phyloP scores from a whole-genome alignment of 495 filamentous ascomycete species.

The Neurospora tetrasperma region DNA sequence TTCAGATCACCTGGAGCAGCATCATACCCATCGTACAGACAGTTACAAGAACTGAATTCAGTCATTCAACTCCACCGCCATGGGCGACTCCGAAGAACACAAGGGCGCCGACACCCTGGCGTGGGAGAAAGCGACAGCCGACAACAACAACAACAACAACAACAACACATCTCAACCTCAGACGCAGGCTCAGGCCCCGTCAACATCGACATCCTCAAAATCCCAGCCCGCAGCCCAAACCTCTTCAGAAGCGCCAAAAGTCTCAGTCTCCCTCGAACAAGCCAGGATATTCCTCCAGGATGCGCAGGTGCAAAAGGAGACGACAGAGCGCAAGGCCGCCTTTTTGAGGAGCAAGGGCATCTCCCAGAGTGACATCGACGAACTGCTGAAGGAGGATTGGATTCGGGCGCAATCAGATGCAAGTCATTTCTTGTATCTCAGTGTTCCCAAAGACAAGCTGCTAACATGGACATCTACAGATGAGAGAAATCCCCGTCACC shows the following conservation, averaged over 20 bases:
- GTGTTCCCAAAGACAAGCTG: not conserved
- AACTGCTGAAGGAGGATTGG: constrained; percentile 43
- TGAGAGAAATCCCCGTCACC: constrained; percentile 2
- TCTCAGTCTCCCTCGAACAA: constrained; percentile 48
- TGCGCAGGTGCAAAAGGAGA: constrained; percentile 58
- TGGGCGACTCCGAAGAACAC: not conserved
- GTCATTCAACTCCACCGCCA: not conserved
- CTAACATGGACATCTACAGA: constrained; percentile 1
- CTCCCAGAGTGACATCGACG: constrained; percentile 52
- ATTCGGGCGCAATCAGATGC: constrained; percentile 22
- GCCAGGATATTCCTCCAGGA: constrained; percentile 74
- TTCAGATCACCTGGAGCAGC: not conserved
- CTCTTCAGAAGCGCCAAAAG: constrained; percentile 14
- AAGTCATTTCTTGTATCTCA: constrained; percentile 9
- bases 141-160: constrained; percentile 4
- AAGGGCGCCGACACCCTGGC: not conserved
- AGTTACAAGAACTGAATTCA: not conserved
- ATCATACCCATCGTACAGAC: not conserved
- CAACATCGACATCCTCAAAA: not conserved
- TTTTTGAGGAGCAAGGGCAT: constrained; percentile 80
- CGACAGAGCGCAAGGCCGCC: constrained; percentile 59
- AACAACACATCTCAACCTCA: constrained; percentile 5
- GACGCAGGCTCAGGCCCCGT: not conserved
- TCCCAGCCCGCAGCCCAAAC: not conserved
- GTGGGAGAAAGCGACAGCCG: not conserved